These are phyloP conservation scores for Cajanus cajan DNA, from an alignment of 306 rosid species.

Conservation along the genomic window DNA sequence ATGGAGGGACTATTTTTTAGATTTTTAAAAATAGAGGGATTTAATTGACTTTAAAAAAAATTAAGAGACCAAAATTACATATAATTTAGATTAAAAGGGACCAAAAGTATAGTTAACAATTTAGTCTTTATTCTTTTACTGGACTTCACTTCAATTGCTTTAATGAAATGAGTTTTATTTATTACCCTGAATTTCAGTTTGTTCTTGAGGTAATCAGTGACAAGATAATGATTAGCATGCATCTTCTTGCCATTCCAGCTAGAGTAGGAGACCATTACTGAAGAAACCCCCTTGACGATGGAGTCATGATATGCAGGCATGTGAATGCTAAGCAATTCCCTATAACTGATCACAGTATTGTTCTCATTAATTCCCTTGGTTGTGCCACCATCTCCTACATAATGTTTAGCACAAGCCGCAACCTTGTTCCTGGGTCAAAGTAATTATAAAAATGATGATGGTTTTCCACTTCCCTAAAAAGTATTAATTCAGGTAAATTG, in stretches of 20 bases:
- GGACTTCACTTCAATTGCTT: background rate
- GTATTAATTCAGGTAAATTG: background rate
- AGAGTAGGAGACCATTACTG: slow-evolving; percentile 57
- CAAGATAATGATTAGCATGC: slow-evolving; percentile 71
- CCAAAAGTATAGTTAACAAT: background rate
- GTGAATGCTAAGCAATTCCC: slow-evolving; percentile 47
- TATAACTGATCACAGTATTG: background rate
- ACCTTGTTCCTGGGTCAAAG: slow-evolving; percentile 11
- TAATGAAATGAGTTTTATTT: background rate
- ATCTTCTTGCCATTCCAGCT: slow-evolving; percentile 84
- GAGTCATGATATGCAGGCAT: slow-evolving; percentile 77
- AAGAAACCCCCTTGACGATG: slow-evolving; percentile 70
- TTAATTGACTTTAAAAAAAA: background rate
- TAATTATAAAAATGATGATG: background rate
- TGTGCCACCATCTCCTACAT: slow-evolving; percentile 23
- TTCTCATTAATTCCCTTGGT: slow-evolving; percentile 5
- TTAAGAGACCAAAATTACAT: background rate
- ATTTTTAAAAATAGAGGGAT: background rate
- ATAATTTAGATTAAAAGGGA: background rate
- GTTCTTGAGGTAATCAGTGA: slow-evolving; percentile 68
- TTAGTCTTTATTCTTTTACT: background rate
- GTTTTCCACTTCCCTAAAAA: background rate
- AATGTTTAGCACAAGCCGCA: slow-evolving; percentile 16
- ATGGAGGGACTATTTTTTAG: background rate
- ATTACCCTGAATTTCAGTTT: slow-evolving; percentile 37